Base-by-base conservation (phyloP, 2,329 filamentous ascomycete species). In the Cladosporium sp. region DNA sequence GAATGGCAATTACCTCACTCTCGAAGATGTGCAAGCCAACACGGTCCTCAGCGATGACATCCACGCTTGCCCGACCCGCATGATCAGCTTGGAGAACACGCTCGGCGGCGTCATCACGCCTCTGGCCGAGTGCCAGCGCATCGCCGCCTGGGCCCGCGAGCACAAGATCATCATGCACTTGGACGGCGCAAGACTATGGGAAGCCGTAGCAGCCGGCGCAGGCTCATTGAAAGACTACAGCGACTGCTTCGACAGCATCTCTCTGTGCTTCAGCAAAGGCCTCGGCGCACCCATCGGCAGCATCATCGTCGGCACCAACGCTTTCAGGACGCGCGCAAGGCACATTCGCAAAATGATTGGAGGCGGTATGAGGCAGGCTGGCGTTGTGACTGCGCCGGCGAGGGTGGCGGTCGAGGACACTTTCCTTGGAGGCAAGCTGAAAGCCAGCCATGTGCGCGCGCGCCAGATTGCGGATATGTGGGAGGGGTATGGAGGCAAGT, bases 11-110 rank as follows among this genome's bases (percentile, higher is more conserved):
- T 86, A 96, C 74, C 80, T 96, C 49, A 93, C 91, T 0, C 82
- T 94, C 11, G 89, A 91, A 71, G 93, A 97, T 72, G 79, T 97
- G 16, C 78, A 89, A 74, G 84, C 86, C 67, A 80, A 90, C 68
- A 86, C 86, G 5, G 83, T 89, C 0, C 75, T 93, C 26, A 82
- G 84, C 69, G 85, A 91, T 63, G 87, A 96, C 71, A 85, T 95
- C 23, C 92, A 96, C 75, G 82, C 84, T 34, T 93, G 90, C 72
- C 92, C 93, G 0, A 96, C 93, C 0, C 86, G 86, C 53, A 85
- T 97, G 59, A 91, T 97, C 70, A 89, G 86, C 67, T 81, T 97
- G 57, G 93, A 97, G 75, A 97, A 96, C 75, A 97, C 93, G 1
- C 84, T 96, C 58, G 86, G 87, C 64, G 93, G 93, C 26, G 88